These are phyloP conservation scores for Fusarium tuaranense DNA, from an alignment of 2,329 filamentous ascomycete genomes.

Conservation along the genomic window DNA sequence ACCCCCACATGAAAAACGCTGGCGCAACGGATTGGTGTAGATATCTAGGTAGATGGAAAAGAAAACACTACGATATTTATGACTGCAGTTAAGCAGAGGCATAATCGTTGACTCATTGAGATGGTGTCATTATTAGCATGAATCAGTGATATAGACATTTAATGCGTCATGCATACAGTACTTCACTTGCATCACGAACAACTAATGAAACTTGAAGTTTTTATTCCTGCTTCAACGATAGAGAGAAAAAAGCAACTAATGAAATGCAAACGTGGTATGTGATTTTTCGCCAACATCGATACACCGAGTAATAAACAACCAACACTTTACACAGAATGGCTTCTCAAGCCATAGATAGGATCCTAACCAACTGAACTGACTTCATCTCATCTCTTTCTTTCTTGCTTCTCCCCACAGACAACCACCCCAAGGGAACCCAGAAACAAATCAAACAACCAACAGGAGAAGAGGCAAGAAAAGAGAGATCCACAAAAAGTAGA, in stretches of 20 bases:
- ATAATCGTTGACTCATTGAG: neutral
- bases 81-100: conserved; percentile 12
- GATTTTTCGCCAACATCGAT: conserved; percentile 45
- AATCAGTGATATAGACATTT: neutral
- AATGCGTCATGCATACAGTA: neutral
- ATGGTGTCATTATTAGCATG: neutral
- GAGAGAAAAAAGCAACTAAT: conserved; percentile 26
- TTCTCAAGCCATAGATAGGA: conserved; percentile 17
- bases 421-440: neutral
- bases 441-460: conserved; percentile 18
- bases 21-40: conserved; percentile 14
- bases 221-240: conserved; percentile 28
- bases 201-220: conserved; percentile 9
- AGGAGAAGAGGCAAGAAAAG: conserved; percentile 30
- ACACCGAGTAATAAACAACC: conserved; percentile 40
- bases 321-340: conserved; percentile 40
- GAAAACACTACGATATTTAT: conserved; percentile 25
- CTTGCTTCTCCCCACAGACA: neutral
- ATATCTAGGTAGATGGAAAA: conserved; percentile 19
- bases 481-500: conserved; percentile 31
- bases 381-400: neutral
- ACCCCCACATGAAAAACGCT: conserved; percentile 7
- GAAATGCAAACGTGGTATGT: conserved; percentile 43
- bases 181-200: neutral
- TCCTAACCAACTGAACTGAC: conserved; percentile 7